Evolutionary conservation across 495 filamentous ascomycete species (phyloP), one percentile per base, ranked within the genome.

Genomic region (Lepraria neglecta): DNA sequence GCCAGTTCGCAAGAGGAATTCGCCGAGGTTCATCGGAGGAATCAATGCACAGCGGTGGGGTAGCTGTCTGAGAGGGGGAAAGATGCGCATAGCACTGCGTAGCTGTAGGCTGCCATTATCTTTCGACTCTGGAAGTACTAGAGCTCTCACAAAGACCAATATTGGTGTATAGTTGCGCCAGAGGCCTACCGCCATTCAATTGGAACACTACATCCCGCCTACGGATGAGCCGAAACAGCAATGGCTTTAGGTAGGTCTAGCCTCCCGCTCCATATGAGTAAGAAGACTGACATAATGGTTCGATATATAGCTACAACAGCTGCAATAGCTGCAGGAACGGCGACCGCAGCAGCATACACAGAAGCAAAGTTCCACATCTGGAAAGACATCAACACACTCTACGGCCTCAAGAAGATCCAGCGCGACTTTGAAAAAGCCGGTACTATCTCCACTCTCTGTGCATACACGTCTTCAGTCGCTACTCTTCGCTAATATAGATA

Each of bases 341-440:
- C 73, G 3, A 80, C 81, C 10, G 72, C 73, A 19, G 77, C 79
- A 33, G 76, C 78, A 17, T 92, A 92, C 68, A 74, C 89, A 51
- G 82, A 91, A 64, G 88, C 84, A 56, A 89, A 87, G 75, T 84
- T 80, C 58, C 80, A 85, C 67, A 60, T 91, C 53, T 61, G 67
- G 35, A 84, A 89, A 67, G 87, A 91, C 70, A 47, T 86, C 27
- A 56, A 65, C 2, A 62, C 50, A 2, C 45, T 83, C 51, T 74
- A 67, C 31, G 66, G 40, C 21, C 40, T 63, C 51, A 73, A 67
- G 14, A 67, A 66, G 40, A 67, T 72, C n/a, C 70, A 74, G 48
- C 73, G 76, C 12, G 63, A 73, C 38, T 75, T 74, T 63, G 62
- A 67, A 44, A 69, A 65, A 50, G 73, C 72, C 24, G 63, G 75